Evolutionary conservation across 2,329 filamentous ascomycete genomes (phyloP).

Genomic region (Gyromitra esculenta): DNA sequence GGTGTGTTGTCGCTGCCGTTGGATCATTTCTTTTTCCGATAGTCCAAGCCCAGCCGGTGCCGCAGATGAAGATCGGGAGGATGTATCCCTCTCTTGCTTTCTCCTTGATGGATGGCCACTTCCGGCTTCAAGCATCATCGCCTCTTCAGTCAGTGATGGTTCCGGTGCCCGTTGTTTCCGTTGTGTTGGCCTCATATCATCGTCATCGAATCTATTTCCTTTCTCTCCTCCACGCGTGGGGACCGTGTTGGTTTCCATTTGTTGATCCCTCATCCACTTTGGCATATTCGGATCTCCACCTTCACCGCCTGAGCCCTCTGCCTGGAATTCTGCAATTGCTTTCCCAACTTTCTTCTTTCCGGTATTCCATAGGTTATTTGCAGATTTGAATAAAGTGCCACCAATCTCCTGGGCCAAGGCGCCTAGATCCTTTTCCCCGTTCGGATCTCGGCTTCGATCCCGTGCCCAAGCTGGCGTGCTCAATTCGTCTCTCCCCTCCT

Average conservation of each 20-base stretch:
- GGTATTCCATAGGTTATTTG: constrained; percentile 93
- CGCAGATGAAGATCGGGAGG: constrained; percentile 11
- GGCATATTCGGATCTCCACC: constrained; percentile 81
- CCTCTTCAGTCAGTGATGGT: constrained; percentile 71
- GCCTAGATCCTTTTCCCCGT: constrained; percentile 57
- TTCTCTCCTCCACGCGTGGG: constrained; percentile 8
- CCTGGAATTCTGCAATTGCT: constrained; percentile 84
- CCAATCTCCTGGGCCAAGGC: constrained; percentile 83
- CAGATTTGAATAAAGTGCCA: constrained; percentile 86
- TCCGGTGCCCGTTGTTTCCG: constrained; percentile 59
- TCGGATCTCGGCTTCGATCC: constrained; percentile 42
- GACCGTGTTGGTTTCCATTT: constrained; percentile 52
- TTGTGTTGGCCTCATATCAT: constrained; percentile 61
- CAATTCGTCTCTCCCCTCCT: constrained; percentile 60
- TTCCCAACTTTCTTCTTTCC: constrained; percentile 92
- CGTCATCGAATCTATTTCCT: constrained; percentile 33
- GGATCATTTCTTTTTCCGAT: constrained; percentile 52
- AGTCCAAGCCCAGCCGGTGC: constrained; percentile 29
- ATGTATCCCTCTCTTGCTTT: constrained; percentile 47
- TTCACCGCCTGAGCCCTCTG: constrained; percentile 63
- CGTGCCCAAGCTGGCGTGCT: constrained; percentile 54
- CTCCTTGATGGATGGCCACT: constrained; percentile 66
- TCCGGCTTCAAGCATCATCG: constrained; percentile 79
- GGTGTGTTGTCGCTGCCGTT: constrained; percentile 44
- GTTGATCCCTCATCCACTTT: constrained; percentile 87